A percentile compares a stretch with the other conserved stretches of the same genome.
These are phyloP conservation scores for Metschnikowia continentalis DNA, from an alignment of 805 yeast genomes.

Conservation along the genomic window DNA sequence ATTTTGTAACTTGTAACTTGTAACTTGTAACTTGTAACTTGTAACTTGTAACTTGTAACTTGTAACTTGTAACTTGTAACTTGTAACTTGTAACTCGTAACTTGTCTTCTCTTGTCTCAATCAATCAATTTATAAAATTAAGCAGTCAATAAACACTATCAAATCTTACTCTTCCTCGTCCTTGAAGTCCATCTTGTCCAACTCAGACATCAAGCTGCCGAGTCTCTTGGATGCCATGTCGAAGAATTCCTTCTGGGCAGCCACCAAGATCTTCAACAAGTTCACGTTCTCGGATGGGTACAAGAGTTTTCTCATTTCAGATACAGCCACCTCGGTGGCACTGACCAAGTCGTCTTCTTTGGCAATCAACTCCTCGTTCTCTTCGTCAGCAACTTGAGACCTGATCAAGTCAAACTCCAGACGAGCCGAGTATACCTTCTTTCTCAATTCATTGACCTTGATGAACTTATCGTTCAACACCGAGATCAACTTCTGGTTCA, in stretches of 20 bases:
- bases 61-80: too few relatives aligned
- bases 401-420: conserved; percentile 66
- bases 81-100: too few relatives aligned
- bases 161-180: conserved; percentile 29
- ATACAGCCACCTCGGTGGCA: conserved; percentile 75
- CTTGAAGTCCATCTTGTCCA: conserved; percentile 32
- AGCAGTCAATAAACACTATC: neutral
- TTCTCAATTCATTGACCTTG: conserved; percentile 57
- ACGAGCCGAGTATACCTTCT: conserved; percentile 66
- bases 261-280: conserved; percentile 60
- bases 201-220: conserved; percentile 24
- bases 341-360: conserved; percentile 77
- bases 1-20: too few relatives aligned
- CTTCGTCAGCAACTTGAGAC: conserved; percentile 47
- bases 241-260: conserved; percentile 64
- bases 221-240: conserved; percentile 35
- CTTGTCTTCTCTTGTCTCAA: neutral
- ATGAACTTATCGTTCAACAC: conserved; percentile 56
- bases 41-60: too few relatives aligned
- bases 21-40: too few relatives aligned
- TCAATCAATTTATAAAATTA: neutral
- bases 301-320: conserved; percentile 68
- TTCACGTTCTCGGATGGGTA: conserved; percentile 62
- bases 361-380: conserved; percentile 49
- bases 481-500: conserved; percentile 53